Evolutionary conservation across 169 alveolate genomes (phyloP), one percentile per base, ranked within the genome.

Genomic region (Plasmodium gallinaceum): DNA sequence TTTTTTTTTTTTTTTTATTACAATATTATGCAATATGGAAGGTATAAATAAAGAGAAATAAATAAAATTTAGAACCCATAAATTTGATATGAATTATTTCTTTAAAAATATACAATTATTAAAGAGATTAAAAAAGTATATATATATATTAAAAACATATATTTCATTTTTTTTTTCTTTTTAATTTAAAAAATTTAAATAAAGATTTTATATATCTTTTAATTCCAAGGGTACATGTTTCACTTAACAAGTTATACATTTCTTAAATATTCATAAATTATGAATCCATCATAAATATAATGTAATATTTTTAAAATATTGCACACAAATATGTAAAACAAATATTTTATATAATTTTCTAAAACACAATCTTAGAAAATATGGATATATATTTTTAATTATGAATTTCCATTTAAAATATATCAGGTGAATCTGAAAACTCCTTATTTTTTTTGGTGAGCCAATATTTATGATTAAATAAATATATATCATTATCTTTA

Each of bases 401-500:
- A 2, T 20, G 16, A 18, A 16, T 10, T 4, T 7, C n/a, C 24
- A 9, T 7, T 70, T 61, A 83, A 42, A 83, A 83, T 69, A 83
- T 83, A 46, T 83, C 91, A 2, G 91, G 91, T 3, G 91, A 14
- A 32, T 83, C 86, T 16, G 91, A 5, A 60, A 83, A 83, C 10
- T 32, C 24, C 1, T 54, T 32, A 26, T 83, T 83, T 61, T 69
- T 51, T 62, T 83, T 83, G 22, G 86, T 46, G n/a, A 42, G 58
- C 91, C 91, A 83, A 73, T 83, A 83, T 48, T 68, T 62, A 37
- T 83, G 26, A 61, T 83, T 83, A 61, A 69, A 83, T 43, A 83
- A 54, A 60, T 83, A 83, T 24, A 83, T 83, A 24, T 83, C 91
- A 52, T 62, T 83, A 24, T 83, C 91, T 20, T 83, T 66, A 69